Conservation (phyloP, 2,329 filamentous ascomycete genomes). For the Pseudopyrenochaeta lycopersici region DNA sequence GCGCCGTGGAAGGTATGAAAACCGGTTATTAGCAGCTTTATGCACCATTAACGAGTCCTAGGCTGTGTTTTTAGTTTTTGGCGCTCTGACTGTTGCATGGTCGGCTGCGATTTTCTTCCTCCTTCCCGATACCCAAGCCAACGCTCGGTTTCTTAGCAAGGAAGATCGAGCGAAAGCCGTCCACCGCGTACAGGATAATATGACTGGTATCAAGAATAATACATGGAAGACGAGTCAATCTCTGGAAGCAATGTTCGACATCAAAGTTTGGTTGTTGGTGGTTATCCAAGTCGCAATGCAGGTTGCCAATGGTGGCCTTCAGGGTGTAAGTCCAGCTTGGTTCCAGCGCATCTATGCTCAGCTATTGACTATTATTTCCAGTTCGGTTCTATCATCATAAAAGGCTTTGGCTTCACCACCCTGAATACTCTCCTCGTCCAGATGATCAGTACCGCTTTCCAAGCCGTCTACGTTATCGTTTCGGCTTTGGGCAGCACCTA, state of each 20-base stretch:
- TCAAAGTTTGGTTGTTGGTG: slow-evolving; percentile 47
- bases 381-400: slow-evolving; percentile 36
- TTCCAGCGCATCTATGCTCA: background rate
- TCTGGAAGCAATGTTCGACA: slow-evolving; percentile 55
- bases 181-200: slow-evolving; percentile 53
- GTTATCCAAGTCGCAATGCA: slow-evolving; percentile 41
- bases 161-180: slow-evolving; percentile 32
- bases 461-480: slow-evolving; percentile 21
- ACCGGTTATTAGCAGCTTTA: background rate
- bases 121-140: slow-evolving; percentile 58
- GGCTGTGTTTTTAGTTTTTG: slow-evolving; percentile 65
- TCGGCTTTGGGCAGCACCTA: slow-evolving; percentile 22
- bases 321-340: slow-evolving; percentile 19
- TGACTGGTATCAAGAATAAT: slow-evolving; percentile 60
- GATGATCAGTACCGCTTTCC: slow-evolving; percentile 24
- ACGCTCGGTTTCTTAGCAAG: slow-evolving; percentile 17
- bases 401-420: slow-evolving; percentile 47
- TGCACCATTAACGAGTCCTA: slow-evolving; percentile 22
- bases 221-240: slow-evolving; percentile 55
- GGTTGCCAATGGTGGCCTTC: slow-evolving; percentile 34
- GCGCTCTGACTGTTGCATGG: slow-evolving; percentile 35
- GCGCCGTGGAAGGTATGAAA: slow-evolving; percentile 32
- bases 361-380: background rate
- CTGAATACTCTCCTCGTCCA: slow-evolving; percentile 33
- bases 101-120: slow-evolving; percentile 58